A percentile compares a stretch with the other conserved stretches of the same genome.
These are phyloP conservation scores for Magnaporthiopsis poae DNA, from an alignment of 2,329 filamentous ascomycete genomes.

Conservation along the genomic window DNA sequence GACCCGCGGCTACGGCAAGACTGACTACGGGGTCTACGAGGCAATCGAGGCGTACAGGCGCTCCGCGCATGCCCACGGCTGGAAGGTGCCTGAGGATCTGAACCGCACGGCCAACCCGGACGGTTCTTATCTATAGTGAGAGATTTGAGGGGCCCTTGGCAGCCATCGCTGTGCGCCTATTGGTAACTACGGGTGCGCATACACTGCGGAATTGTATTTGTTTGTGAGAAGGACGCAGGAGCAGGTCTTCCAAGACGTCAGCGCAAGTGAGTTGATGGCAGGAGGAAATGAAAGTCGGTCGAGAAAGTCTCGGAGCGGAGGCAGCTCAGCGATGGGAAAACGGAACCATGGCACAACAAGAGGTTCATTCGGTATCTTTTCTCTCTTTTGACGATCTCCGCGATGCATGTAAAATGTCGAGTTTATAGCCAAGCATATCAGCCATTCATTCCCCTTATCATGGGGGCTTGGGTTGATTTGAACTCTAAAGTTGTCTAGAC, in stretches of 20 bases:
- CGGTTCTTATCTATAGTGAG: not conserved
- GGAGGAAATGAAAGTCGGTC: too few relatives aligned
- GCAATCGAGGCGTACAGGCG: slow-evolving; percentile 65
- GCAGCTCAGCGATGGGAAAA: not conserved
- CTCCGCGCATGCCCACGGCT: slow-evolving; percentile 60
- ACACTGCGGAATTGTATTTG: not conserved
- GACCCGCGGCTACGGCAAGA: slow-evolving; percentile 5
- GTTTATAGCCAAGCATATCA: too few relatives aligned
- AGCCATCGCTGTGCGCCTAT: not conserved
- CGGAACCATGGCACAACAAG: not conserved
- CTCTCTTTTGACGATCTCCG: not conserved
- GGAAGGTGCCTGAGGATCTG: slow-evolving; percentile 59
- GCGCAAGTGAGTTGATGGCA: too few relatives aligned
- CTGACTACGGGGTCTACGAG: slow-evolving; percentile 58
- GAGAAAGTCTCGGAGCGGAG: not conserved
- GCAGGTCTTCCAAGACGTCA: not conserved
- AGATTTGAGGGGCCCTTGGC: not conserved
- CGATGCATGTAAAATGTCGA: not conserved
- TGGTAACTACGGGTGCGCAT: not conserved
- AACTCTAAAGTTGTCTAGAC: not conserved
- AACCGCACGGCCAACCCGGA: slow-evolving; percentile 25
- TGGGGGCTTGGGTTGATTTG: not conserved
- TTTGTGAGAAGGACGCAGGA: not conserved
- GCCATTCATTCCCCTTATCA: too few relatives aligned
- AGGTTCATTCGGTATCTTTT: not conserved